These are phyloP conservation scores for Erythrophleum fordii DNA, from an alignment of 306 rosid genomes.

Conservation along the genomic window DNA sequence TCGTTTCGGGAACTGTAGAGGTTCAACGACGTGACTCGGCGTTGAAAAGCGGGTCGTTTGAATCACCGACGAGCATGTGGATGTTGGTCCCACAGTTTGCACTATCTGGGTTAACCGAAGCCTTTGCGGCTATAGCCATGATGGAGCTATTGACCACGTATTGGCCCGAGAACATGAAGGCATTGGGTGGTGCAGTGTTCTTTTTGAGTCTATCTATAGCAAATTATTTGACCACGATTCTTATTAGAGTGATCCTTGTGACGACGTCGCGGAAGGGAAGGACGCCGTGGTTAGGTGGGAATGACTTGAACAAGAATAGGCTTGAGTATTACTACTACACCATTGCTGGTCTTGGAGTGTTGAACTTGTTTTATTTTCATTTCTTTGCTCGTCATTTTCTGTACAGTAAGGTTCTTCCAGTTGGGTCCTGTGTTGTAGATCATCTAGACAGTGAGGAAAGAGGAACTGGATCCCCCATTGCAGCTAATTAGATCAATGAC, in stretches of 20 bases:
- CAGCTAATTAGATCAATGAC: background rate
- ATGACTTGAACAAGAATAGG: conserved; percentile 65
- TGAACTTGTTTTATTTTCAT: conserved; percentile 54
- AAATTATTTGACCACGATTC: conserved; percentile 47
- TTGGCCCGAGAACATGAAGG: conserved; percentile 69
- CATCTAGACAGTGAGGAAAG: conserved; percentile 25
- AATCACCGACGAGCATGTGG: conserved; percentile 47
- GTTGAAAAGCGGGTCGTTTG: conserved; percentile 29
- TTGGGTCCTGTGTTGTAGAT: background rate
- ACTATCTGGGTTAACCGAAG: conserved; percentile 59
- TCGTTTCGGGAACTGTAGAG: conserved; percentile 52
- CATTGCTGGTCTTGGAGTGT: conserved; percentile 46
- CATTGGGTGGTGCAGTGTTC: conserved; percentile 66
- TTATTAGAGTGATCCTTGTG: conserved; percentile 35
- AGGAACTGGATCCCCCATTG: background rate
- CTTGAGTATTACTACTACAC: conserved; percentile 63
- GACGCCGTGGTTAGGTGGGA: conserved; percentile 59
- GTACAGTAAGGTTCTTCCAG: background rate
- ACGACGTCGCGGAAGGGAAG: conserved; percentile 26
- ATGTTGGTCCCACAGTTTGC: conserved; percentile 62
- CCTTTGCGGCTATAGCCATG: conserved; percentile 61
- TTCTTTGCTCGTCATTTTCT: conserved; percentile 49
- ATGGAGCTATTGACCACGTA: conserved; percentile 63
- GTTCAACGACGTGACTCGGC: conserved; percentile 45
- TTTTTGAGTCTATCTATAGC: conserved; percentile 55